Base-by-base conservation (phyloP, 2,329 filamentous ascomycete genomes). In the Chrysoporthe austroafricana region DNA sequence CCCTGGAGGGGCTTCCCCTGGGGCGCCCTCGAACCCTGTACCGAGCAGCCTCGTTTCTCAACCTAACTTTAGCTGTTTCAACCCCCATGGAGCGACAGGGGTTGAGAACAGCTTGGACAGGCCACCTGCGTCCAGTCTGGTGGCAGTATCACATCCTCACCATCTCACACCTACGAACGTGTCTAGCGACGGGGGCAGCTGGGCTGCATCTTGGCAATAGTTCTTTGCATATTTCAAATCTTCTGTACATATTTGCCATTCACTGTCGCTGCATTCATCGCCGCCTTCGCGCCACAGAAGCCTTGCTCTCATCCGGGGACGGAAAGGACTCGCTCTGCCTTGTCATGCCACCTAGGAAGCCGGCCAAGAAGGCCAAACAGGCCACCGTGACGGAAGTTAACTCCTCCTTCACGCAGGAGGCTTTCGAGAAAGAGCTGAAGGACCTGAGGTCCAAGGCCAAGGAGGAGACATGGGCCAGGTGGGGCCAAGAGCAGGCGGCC, bases 391-490 rank as follows among this genome's bases (percentile, higher is more conserved):
- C 76, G 62, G 74, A 76, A 59, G 72, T 74, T 62, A 73, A 74
- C 60, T 75, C 78, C 8, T 76, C 79, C 50, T 80, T 83, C 73
- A 84, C 83, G 4, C 82, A 82, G n/a, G 79, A 85, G 69, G 79
- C 79, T 61, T 87, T 87, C 72, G 84, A 87, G 73, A 78, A 79
- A 67, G 86, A 88, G 72, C 83, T 88, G 65, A 79, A 83, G 71
- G 73, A 78, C 46, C 81, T 88, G 14, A 84, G 85, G 8, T 74
- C 75, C 50, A 84, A 84, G 73, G 79, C 80, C 50, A 73, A 77
- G 52, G 70, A 75, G 18, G 75, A 80, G 58, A 78, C 77, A 5
- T 75, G 71, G 69, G 69, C 72, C 62, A 79, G 76, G 36, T 77
- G 77, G 70, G 66, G 76, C 16, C 63, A 71, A 11, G 76, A 78